These are phyloP conservation scores for Gymnopilus junonius DNA, from an alignment of 768 basidiomycete species.

Conservation along the genomic window DNA sequence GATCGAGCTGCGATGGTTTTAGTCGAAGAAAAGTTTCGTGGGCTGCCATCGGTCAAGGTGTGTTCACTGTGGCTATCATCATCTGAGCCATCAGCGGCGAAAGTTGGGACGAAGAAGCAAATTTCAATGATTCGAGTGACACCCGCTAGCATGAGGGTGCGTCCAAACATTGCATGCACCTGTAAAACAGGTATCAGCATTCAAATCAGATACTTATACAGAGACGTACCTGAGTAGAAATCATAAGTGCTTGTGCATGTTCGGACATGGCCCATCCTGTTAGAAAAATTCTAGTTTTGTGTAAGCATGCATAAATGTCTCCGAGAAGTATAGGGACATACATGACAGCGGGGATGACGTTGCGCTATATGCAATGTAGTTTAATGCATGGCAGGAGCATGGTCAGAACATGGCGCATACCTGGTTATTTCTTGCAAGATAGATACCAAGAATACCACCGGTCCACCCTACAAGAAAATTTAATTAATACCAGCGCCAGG, in stretches of 20 bases:
- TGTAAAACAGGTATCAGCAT: slow-evolving; percentile 25
- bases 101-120: slow-evolving; percentile 62
- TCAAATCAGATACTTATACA: background rate
- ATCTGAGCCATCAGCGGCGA: slow-evolving; percentile 32
- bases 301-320: background rate
- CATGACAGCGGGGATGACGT: slow-evolving; percentile 83
- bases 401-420: slow-evolving; percentile 36
- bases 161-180: slow-evolving; percentile 88
- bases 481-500: background rate
- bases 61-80: slow-evolving; percentile 69
- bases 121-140: slow-evolving; percentile 81
- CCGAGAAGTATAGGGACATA: slow-evolving; percentile 33
- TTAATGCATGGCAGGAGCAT: slow-evolving; percentile 6
- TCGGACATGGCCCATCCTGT: slow-evolving; percentile 96
- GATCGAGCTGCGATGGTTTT: slow-evolving; percentile 47
- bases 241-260: slow-evolving; percentile 82
- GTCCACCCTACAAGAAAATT: slow-evolving; percentile 71
- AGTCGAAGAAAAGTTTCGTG: slow-evolving; percentile 12
- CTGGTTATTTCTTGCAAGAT: slow-evolving; percentile 78
- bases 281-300: slow-evolving; percentile 66
- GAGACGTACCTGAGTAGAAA: slow-evolving; percentile 72
- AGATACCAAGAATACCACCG: slow-evolving; percentile 88
- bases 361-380: slow-evolving; percentile 49
- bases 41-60: slow-evolving; percentile 51
- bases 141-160: slow-evolving; percentile 84